Evolutionary conservation across 2,329 filamentous ascomycete species (phyloP), one percentile per base, ranked within the genome.

Genomic region (Cadophora luteo-olivacea): DNA sequence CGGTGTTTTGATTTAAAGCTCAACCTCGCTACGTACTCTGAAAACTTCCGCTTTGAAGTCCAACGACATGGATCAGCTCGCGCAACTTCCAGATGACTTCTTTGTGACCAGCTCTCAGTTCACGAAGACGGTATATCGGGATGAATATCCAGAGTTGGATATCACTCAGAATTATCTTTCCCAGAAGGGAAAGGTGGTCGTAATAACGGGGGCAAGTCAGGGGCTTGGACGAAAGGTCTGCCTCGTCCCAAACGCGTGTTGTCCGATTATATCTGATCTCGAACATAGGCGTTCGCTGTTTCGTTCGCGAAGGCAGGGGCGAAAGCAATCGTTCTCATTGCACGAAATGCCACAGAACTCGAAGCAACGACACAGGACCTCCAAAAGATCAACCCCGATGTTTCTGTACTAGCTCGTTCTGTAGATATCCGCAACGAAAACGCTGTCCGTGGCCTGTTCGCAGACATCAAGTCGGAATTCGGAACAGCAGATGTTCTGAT

Each of bases 401-500:
- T 78, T 11, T 70, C 78, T 61, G 74, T 78, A 2, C 67, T 80
- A 14, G 61, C 73, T 4, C 67, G 77, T 2, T 49, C 74, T 0
- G 69, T 74, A 2, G 79, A 82, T 65, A 70, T 81, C 19, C 65
- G 74, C 7, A 68, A 77, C 32, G 38, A 68, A 41, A 38, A 19
- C 7, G 25, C 48, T 49, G 71, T 67, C 67, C 45, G 67, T 14
- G 65, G n/a, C 5, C 45, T 69, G 14, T 74, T 60, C 36, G 41
- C 33, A 24, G 60, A 78, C 25, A 64, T 72, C n/a, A 67, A 68
- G 32, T 29, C 32, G 29, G 57, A 62, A 64, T 85, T 84, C 69
- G 81, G 81, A 36, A 79, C 79, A 19, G 75, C 86, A n/a, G 87
- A 89, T 75, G 79, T 88, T n/a, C 79, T 89, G n/a, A 45, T 70